Base-by-base conservation (phyloP, 2,329 filamentous ascomycete species). In the Cordyceps cicadae region DNA sequence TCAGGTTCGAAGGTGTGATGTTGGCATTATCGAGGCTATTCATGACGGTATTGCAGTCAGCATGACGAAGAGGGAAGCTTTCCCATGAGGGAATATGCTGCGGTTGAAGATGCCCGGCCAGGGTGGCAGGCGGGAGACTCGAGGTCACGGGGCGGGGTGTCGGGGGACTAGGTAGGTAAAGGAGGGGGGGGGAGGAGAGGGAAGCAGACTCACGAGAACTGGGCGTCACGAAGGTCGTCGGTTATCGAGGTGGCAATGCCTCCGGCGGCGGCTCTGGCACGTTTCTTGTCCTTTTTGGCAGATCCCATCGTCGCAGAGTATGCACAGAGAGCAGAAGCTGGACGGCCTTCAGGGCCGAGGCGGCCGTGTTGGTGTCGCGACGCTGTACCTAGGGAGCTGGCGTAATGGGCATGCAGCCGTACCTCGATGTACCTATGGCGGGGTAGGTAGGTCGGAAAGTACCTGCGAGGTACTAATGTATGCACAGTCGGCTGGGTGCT, bases 191-290 rank as follows among this genome's bases (percentile, higher is more conserved):
- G 66, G 43, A n/a, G 68, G 64, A 62, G 52, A 66, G 62, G 62
- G 62, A 58, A 63, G 77, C 79, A 58, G 63, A 77, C 79, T 67
- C 75, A 82, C 79, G 75, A 73, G 72, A 81, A 79, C 71, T 79
- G 81, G 68, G 75, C 76, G 68, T 77, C 74, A 67, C 75, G 75
- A 14, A 37, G 34, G 66, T 82, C 78, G 68, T 77, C 80, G 64
- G 77, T 81, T 74, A 81, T 76, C 72, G 79, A 79, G 53, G 79
- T 79, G 66, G 78, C 75, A 67, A 82, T 79, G 66, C 78, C 77
- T 67, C 79, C 77, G 68, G 72, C 74, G 68, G 72, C 73, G 67
- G 81, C 79, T 77, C 76, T 81, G 70, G 76, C 79, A 80, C 81
- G 73, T 74, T 81, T 83, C 71, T 74, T 79, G 68, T 79, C 74